phyloP scores from a whole-genome alignment of 305 asterid species.

The Galium porrigens region DNA sequence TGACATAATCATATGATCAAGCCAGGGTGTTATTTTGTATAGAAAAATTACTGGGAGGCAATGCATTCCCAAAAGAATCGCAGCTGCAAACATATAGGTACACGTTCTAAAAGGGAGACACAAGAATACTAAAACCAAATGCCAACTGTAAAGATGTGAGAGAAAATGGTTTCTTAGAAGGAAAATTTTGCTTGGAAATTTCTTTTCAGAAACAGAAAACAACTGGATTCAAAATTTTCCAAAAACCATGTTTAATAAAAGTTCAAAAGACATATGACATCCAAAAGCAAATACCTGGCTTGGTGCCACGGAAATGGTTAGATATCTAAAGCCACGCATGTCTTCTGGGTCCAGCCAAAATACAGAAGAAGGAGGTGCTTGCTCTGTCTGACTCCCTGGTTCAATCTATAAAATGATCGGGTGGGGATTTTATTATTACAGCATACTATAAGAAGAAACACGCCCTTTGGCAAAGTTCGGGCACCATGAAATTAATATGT shows the following conservation, averaged over 20 bases:
- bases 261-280: conserved; percentile 12
- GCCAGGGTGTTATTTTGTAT: neutral
- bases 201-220: neutral
- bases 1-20: neutral
- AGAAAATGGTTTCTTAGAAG: neutral
- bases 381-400: conserved; percentile 98
- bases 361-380: conserved; percentile 90
- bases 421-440: conserved; percentile 14
- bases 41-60: neutral
- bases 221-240: neutral
- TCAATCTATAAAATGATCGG: conserved; percentile 48
- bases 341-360: conserved; percentile 83
- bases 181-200: neutral
- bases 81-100: neutral
- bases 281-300: conserved; percentile 48
- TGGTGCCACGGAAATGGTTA: conserved; percentile 95
- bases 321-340: conserved; percentile 71
- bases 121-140: neutral
- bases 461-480: conserved; percentile 9
- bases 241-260: neutral
- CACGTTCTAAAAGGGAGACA: neutral
- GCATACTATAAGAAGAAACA: conserved; percentile 9
- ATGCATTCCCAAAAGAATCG: neutral
- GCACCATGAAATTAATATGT: conserved; percentile 14
- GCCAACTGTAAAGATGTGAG: neutral